phyloP scores from a whole-genome alignment of 805 yeast species.

The Wickerhamomyces bovis region DNA sequence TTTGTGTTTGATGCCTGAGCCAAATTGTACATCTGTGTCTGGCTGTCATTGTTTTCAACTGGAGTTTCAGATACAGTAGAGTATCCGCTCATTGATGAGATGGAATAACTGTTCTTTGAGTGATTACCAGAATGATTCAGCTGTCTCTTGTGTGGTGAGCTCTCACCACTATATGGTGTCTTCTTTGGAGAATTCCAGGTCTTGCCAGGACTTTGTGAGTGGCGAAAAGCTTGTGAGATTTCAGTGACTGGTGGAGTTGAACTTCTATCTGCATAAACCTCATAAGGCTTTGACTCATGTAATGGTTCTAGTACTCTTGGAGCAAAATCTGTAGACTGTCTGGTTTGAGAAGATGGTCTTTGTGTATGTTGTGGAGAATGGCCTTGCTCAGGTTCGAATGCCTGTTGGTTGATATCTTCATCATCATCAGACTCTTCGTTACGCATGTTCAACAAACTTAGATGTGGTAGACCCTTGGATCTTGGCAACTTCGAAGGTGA shows the following conservation, averaged over 20 bases:
- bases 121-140: neutral
- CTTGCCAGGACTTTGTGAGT: neutral
- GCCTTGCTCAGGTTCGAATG: neutral
- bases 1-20: conserved; percentile 13
- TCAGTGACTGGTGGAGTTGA: conserved; percentile 2
- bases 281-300: conserved; percentile 7
- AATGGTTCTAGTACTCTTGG: conserved; percentile 9
- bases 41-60: conserved; percentile 6
- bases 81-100: conserved; percentile 21
- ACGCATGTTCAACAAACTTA: conserved; percentile 19
- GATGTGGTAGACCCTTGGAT: conserved; percentile 21
- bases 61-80: conserved; percentile 10
- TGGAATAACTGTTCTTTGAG: conserved; percentile 13
- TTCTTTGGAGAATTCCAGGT: neutral
- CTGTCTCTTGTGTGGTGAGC: neutral
- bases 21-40: conserved; percentile 14
- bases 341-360: neutral
- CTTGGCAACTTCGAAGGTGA: conserved; percentile 23
- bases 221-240: neutral
- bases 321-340: conserved; percentile 1
- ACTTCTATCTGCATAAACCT: neutral
- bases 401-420: conserved; percentile 5
- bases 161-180: neutral
- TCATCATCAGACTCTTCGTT: conserved; percentile 17
- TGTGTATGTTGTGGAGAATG: neutral